Conservation (phyloP, 2,329 filamentous ascomycete species). For the Penicillium olsonii region DNA sequence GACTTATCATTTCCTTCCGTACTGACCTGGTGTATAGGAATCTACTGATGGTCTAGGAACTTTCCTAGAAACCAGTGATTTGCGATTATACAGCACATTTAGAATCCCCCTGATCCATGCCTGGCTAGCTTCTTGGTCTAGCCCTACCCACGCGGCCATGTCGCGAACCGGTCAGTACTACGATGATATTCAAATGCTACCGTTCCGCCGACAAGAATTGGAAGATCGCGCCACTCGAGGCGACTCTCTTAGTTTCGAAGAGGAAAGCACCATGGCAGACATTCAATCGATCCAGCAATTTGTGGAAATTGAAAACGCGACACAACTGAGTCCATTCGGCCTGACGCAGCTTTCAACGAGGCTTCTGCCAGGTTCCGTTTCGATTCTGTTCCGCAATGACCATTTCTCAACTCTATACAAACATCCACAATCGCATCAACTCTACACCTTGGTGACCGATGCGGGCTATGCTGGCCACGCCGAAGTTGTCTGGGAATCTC, state of each 20-base stretch:
- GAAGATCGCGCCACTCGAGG: slow-evolving; percentile 71
- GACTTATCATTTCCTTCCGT: not conserved
- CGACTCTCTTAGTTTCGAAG: slow-evolving; percentile 64
- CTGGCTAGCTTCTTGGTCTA: slow-evolving; percentile 73
- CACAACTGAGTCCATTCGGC: slow-evolving; percentile 82
- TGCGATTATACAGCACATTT: slow-evolving; percentile 89
- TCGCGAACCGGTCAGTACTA: slow-evolving; percentile 77
- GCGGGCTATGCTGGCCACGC: slow-evolving; percentile 84
- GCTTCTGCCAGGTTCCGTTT: slow-evolving; percentile 74
- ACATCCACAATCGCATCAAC: slow-evolving; percentile 72
- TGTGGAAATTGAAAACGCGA: slow-evolving; percentile 70
- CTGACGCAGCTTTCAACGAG: slow-evolving; percentile 71
- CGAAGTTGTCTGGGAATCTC: slow-evolving; percentile 93
- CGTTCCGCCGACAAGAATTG: slow-evolving; percentile 86
- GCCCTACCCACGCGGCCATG: slow-evolving; percentile 69
- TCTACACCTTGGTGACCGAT: slow-evolving; percentile 88
- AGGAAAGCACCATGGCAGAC: slow-evolving; percentile 80
- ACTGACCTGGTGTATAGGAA: slow-evolving; percentile 25
- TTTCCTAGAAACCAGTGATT: slow-evolving; percentile 85
- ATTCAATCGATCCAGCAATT: slow-evolving; percentile 83
- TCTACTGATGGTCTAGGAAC: slow-evolving; percentile 58
- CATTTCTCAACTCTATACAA: slow-evolving; percentile 95
- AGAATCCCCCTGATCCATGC: slow-evolving; percentile 87
- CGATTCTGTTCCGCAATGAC: slow-evolving; percentile 94
- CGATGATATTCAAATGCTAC: slow-evolving; percentile 85